Evolutionary conservation across 2,329 filamentous ascomycete genomes (phyloP), one percentile per base, ranked within the genome.

Genomic region (Aspergillus melleus): DNA sequence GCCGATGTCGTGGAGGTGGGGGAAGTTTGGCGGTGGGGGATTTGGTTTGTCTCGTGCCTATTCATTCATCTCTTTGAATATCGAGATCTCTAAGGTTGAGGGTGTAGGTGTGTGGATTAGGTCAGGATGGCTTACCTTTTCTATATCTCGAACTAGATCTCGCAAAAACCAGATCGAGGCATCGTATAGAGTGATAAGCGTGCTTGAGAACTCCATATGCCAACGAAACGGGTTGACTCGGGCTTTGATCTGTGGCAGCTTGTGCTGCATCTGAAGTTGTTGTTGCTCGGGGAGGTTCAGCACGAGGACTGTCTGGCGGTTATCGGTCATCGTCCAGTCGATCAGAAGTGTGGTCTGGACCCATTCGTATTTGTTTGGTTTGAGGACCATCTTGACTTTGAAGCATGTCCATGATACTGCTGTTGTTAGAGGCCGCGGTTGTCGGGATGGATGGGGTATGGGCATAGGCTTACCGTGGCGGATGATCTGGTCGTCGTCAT

Each of bases 1-100:
- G 5, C 68, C 68, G 49, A 71, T 68, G 26, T 76, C 69, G 58
- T 76, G 72, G 2, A 74, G 67, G 12, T 62, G 56, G 11, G 62
- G 63, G 56, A 71, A 71, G 29, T 70, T 54, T 6, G 57, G 61
- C 19, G 58, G 51, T 9, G 60, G 52, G 12, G 57, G 52, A 3
- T 49, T 52, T 5, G 30, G 16, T 8, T 57, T 16, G 24, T 60
- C 57, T 49, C 66, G 58, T 20, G 46, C 53, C 66, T 68, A 32
- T 26, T n/a, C n/a, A n/a, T n/a, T n/a, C n/a, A n/a, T n/a, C n/a
- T n/a, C n/a, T n/a, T n/a, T n/a, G n/a, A n/a, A n/a, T n/a, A n/a
- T n/a, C n/a, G n/a, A n/a, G n/a, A n/a, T n/a, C n/a, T n/a, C n/a
- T n/a, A n/a, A n/a, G n/a, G n/a, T n/a, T n/a, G n/a, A n/a, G n/a